Evolutionary conservation across 441 rosid genomes (phyloP).

Genomic region (Populus trichocarpa): DNA sequence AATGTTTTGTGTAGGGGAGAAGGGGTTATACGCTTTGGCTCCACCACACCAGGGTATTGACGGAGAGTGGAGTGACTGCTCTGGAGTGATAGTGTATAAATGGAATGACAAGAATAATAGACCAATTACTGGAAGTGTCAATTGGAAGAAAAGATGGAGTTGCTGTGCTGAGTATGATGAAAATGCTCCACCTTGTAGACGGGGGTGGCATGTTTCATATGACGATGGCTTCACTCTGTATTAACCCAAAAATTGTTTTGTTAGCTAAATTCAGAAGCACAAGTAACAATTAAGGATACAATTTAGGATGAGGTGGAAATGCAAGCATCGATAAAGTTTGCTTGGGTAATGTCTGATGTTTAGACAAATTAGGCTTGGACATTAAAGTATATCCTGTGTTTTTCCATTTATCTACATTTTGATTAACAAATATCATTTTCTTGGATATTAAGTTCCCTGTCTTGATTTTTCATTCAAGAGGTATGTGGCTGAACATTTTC

Average conservation of each 20-base stretch:
- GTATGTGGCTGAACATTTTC: not conserved
- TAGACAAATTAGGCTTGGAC: not conserved
- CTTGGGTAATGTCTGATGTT: not conserved
- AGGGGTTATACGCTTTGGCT: constrained; percentile 46
- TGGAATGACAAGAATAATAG: constrained; percentile 47
- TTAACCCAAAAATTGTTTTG: constrained; percentile 7
- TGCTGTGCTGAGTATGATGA: constrained; percentile 53
- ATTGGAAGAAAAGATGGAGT: constrained; percentile 61
- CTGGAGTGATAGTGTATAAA: constrained; percentile 50
- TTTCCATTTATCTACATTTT: not conserved
- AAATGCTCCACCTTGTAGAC: constrained; percentile 48
- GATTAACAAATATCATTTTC: not conserved
- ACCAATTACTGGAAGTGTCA: constrained; percentile 44
- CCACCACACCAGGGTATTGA: constrained; percentile 65
- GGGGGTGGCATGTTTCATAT: constrained; percentile 49
- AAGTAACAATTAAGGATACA: too few species aligned
- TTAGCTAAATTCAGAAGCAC: not conserved
- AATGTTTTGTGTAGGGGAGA: constrained; percentile 33
- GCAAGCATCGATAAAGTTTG: not conserved
- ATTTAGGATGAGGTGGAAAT: not conserved
- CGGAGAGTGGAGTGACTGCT: constrained; percentile 49
- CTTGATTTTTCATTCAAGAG: not conserved
- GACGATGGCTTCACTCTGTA: constrained; percentile 54
- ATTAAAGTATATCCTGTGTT: not conserved
- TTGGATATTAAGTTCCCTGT: too few species aligned